Percentiles rank a stretch among this genome's conserved stretches.
These are phyloP conservation scores for Plasmodium gallinaceum DNA, from an alignment of 169 alveolate species.

Conservation along the genomic window DNA sequence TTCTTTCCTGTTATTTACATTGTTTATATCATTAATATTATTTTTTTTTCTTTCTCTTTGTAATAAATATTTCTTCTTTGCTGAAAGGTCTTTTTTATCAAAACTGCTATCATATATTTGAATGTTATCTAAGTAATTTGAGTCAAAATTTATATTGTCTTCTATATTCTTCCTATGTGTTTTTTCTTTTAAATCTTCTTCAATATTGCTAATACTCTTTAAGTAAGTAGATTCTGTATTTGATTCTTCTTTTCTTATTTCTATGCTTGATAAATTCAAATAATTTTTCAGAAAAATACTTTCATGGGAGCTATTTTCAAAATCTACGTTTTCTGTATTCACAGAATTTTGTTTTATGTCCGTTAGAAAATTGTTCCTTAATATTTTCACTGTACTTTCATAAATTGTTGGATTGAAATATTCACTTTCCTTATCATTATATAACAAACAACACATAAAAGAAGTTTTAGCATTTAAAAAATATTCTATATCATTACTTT, in stretches of 20 bases:
- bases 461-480: conserved; percentile 47
- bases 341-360: neutral
- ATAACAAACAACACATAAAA: conserved; percentile 43
- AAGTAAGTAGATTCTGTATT: neutral
- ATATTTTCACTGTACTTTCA: conserved; percentile 21
- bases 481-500: conserved; percentile 33
- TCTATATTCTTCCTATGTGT: too few species aligned
- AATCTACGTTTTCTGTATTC: neutral
- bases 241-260: neutral
- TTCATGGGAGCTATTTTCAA: neutral
- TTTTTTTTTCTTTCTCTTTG: neutral
- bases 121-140: neutral
- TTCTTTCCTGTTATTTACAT: neutral
- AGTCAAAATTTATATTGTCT: neutral
- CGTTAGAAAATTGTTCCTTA: conserved; percentile 21
- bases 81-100: neutral
- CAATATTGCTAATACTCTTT: neutral
- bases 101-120: neutral
- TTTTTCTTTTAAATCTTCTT: neutral
- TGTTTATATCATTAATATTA: neutral
- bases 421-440: conserved; percentile 38
- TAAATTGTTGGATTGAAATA: conserved; percentile 29
- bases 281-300: neutral
- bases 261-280: neutral
- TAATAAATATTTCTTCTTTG: neutral